Percentiles rank a stretch among this genome's conserved stretches.
Evolutionary conservation across 1,139 yeast genomes (phyloP).

Genomic region (Lodderomyces metapsilosis): DNA sequence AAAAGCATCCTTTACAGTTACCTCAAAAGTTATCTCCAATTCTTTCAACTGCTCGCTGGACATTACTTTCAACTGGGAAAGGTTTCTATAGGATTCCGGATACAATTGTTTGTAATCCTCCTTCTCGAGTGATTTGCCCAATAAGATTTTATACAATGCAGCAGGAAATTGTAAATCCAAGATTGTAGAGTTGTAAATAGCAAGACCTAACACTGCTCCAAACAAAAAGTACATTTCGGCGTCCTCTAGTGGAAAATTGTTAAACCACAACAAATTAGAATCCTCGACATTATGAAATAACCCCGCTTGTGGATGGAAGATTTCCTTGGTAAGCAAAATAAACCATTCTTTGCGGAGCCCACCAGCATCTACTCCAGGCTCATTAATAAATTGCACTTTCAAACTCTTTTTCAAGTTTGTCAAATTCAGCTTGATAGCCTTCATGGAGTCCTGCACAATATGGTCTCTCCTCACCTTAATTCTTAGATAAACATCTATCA

Average conservation of each 20-base stretch:
- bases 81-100: constrained; percentile 63
- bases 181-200: constrained; percentile 86
- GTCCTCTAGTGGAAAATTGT: constrained; percentile 44
- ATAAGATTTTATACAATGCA: constrained; percentile 71
- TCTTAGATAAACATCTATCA: constrained; percentile 65
- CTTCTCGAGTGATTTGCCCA: constrained; percentile 54
- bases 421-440: constrained; percentile 57
- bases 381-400: constrained; percentile 75
- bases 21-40: constrained; percentile 38
- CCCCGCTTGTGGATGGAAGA: constrained; percentile 68
- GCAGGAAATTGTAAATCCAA: constrained; percentile 75
- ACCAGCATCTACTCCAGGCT: constrained; percentile 94
- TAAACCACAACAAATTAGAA: constrained; percentile 76
- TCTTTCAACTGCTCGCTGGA: constrained; percentile 25
- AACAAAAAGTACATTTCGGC: constrained; percentile 66
- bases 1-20: constrained; percentile 38
- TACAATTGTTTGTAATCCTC: constrained; percentile 66
- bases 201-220: constrained; percentile 86
- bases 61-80: constrained; percentile 53
- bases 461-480: constrained; percentile 65
- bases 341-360: constrained; percentile 96
- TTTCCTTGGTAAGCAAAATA: constrained; percentile 60
- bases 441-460: constrained; percentile 73
- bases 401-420: constrained; percentile 71
- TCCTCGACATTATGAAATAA: constrained; percentile 64